Percentiles rank a stretch among this genome's conserved stretches.
Evolutionary conservation across 2,329 filamentous ascomycete genomes (phyloP).

Genomic region (Alternaria sp.): DNA sequence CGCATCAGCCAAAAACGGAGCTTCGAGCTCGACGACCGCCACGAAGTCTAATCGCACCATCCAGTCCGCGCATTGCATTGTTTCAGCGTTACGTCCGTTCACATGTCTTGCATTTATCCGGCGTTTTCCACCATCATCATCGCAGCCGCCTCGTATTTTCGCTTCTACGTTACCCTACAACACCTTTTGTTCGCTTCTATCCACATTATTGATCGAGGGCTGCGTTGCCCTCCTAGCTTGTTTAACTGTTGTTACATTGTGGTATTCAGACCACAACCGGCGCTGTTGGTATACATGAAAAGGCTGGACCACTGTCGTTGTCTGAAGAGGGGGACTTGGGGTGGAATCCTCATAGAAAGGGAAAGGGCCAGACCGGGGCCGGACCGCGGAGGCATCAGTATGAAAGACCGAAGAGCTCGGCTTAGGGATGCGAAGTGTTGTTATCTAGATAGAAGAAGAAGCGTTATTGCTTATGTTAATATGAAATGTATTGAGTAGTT

Average conservation of each 20-base stretch:
- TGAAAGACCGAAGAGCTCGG: background rate
- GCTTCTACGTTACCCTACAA: conserved; percentile 4
- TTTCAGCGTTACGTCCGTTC: conserved; percentile 26
- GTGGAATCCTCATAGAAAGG: background rate
- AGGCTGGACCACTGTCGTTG: conserved; percentile 5
- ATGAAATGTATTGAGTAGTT: background rate
- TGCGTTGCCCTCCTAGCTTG: conserved; percentile 4
- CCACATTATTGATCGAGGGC: conserved; percentile 10
- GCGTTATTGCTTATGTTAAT: conserved; percentile 7
- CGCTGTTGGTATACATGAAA: conserved; percentile 10
- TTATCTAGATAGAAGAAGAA: conserved; percentile 2
- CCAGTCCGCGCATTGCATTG: conserved; percentile 23
- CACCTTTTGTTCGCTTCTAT: conserved; percentile 13
- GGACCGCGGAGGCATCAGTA: background rate
- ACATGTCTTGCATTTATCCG: conserved; percentile 30
- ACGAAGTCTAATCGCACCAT: conserved; percentile 36
- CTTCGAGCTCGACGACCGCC: conserved; percentile 45
- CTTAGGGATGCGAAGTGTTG: background rate
- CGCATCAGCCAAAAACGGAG: conserved; percentile 44
- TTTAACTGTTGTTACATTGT: conserved; percentile 13
- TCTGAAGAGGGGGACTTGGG: background rate
- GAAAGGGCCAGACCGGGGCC: conserved; percentile 2
- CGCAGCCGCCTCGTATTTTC: conserved; percentile 24
- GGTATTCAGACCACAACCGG: background rate
- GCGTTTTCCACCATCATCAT: conserved; percentile 20